Evolutionary conservation across 2,329 filamentous ascomycete genomes (phyloP).

Genomic region (Fusarium ramigenum): DNA sequence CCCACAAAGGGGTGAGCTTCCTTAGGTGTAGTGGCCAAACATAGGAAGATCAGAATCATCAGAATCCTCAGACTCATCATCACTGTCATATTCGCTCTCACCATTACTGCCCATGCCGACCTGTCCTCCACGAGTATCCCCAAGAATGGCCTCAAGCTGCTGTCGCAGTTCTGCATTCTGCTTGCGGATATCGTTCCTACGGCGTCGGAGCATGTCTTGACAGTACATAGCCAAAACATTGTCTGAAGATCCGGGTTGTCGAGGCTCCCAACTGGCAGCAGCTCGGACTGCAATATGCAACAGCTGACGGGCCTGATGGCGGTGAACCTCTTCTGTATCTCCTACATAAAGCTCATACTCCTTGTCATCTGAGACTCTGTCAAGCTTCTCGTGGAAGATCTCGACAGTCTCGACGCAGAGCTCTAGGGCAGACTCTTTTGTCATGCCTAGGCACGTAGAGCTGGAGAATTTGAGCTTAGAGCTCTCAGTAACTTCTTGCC

Average conservation of each 20-base stretch:
- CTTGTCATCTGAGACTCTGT: not conserved
- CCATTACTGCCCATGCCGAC: not conserved
- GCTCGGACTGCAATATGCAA: slow-evolving; percentile 31
- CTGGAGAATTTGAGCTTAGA: not conserved
- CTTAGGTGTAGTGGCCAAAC: slow-evolving; percentile 1
- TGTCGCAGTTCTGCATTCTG: slow-evolving; percentile 4
- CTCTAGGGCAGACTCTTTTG: not conserved
- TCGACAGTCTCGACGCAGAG: slow-evolving; percentile 26
- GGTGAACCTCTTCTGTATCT: not conserved
- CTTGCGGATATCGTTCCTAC: slow-evolving; percentile 3
- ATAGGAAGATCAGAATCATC: not conserved
- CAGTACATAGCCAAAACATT: slow-evolving; percentile 18
- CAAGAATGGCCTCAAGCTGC: slow-evolving; percentile 13
- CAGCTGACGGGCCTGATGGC: slow-evolving; percentile 22
- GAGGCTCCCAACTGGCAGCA: slow-evolving; percentile 24
- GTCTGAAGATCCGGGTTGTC: not conserved
- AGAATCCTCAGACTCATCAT: not conserved
- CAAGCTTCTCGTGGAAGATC: slow-evolving; percentile 4
- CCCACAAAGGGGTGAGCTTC: not conserved
- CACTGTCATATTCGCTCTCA: not conserved
- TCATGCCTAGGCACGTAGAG: not conserved
- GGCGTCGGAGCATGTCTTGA: slow-evolving; percentile 15
- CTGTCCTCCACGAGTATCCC: slow-evolving; percentile 16
- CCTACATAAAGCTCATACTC: not conserved
- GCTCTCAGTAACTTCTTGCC: not conserved